phyloP scores from a whole-genome alignment of 805 yeast species.

The Candida argentea region DNA sequence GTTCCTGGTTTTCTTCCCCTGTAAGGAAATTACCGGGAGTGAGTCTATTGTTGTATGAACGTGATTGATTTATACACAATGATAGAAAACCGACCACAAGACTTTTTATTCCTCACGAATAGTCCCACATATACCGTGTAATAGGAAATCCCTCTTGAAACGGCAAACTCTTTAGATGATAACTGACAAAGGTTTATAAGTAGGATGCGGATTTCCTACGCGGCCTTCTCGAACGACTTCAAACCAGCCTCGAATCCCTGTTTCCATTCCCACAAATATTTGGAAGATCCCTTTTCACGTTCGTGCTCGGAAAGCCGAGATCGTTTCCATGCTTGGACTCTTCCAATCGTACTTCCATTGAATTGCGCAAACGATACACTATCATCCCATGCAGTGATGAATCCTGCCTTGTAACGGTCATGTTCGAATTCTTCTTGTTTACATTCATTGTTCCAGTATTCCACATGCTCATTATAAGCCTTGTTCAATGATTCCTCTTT shows the following conservation, averaged over 20 bases:
- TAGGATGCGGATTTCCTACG: neutral
- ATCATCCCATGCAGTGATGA: slow-evolving; percentile 67
- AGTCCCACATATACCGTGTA: too few species aligned
- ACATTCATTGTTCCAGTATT: slow-evolving; percentile 60
- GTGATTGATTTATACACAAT: too few species aligned
- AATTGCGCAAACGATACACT: slow-evolving; percentile 56
- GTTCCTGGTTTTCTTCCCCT: too few species aligned
- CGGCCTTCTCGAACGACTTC: slow-evolving; percentile 20
- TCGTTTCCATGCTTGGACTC: slow-evolving; percentile 56
- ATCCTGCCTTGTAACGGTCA: slow-evolving; percentile 74
- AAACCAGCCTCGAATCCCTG: slow-evolving; percentile 71
- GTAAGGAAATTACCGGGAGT: too few species aligned
- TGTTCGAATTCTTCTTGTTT: slow-evolving; percentile 61
- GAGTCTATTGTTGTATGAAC: too few species aligned
- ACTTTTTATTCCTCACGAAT: too few species aligned
- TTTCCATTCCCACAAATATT: slow-evolving; percentile 77
- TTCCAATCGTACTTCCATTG: slow-evolving; percentile 64
- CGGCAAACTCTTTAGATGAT: neutral
- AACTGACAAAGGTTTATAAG: neutral
- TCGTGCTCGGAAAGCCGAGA: slow-evolving; percentile 59
- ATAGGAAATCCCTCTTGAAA: too few species aligned
- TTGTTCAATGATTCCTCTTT: slow-evolving; percentile 30
- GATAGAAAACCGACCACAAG: too few species aligned
- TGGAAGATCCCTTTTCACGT: slow-evolving; percentile 41
- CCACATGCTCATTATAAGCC: slow-evolving; percentile 37